A percentile compares a stretch with the other conserved stretches of the same genome.
Conservation (phyloP, 805 yeast species). For the Candida dendrica region DNA sequence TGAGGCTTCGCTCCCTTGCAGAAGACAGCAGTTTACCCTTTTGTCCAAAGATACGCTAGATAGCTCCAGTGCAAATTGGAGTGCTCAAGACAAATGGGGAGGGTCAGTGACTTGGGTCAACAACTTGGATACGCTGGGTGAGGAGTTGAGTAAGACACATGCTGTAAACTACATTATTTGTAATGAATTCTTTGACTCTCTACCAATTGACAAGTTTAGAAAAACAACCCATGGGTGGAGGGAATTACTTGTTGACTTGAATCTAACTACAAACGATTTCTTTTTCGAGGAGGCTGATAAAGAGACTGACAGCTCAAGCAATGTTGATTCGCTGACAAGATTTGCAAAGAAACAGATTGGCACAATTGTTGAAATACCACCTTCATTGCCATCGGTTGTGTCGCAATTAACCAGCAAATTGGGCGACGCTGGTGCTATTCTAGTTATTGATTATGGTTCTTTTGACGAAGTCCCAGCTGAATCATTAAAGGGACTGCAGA, state of each 20-base stretch:
- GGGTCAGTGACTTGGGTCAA: constrained; percentile 46
- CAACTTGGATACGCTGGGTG: background rate
- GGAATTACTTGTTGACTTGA: constrained; percentile 61
- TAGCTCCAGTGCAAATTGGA: constrained; percentile 9
- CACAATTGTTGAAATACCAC: constrained; percentile 63
- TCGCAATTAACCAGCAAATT: constrained; percentile 38
- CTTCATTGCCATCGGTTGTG: constrained; percentile 60
- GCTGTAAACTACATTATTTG: constrained; percentile 64
- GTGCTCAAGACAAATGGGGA: constrained; percentile 32
- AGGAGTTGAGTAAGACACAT: constrained; percentile 33
- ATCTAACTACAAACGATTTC: constrained; percentile 27
- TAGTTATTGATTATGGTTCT: constrained; percentile 77
- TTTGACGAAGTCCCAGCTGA: constrained; percentile 56
- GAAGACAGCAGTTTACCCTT: constrained; percentile 44
- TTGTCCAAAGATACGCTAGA: constrained; percentile 33
- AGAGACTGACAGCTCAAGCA: constrained; percentile 54
- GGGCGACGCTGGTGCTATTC: constrained; percentile 48
- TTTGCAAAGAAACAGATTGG: constrained; percentile 46
- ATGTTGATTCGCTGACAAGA: constrained; percentile 46
- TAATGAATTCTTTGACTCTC: constrained; percentile 84
- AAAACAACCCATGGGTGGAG: constrained; percentile 69
- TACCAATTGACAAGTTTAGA: constrained; percentile 67
- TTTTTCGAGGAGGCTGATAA: constrained; percentile 49
- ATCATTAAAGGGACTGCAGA: constrained; percentile 64
- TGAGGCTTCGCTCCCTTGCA: constrained; percentile 65